Percentiles rank a stretch among this genome's conserved stretches.
These are phyloP conservation scores for Hypoxylon sp. DNA, from an alignment of 2,329 filamentous ascomycete genomes.

Conservation along the genomic window DNA sequence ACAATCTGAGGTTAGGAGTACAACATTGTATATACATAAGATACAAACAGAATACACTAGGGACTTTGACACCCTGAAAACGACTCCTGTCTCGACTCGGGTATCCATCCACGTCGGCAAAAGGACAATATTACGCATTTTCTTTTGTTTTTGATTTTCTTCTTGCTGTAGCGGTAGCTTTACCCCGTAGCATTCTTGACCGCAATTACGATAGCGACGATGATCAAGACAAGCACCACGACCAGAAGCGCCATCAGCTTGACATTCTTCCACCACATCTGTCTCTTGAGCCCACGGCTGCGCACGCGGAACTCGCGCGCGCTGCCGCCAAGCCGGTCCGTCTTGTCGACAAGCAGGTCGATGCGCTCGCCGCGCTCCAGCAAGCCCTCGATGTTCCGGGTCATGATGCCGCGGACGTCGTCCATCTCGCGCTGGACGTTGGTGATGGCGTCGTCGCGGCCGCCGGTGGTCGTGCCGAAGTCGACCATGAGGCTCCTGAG, in stretches of 20 bases:
- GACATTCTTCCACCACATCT: conserved; percentile 99
- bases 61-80: conserved; percentile 15
- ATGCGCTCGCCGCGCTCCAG: conserved; percentile 92
- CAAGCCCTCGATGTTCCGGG: conserved; percentile 89
- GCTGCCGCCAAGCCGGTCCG: conserved; percentile 86
- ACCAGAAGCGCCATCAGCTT: conserved; percentile 86
- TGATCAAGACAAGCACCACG: conserved; percentile 70
- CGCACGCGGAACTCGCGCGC: conserved; percentile 90
- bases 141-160: no score
- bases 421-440: conserved; percentile 92
- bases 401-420: conserved; percentile 92
- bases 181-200: conserved; percentile 54
- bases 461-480: conserved; percentile 79
- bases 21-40: conserved; percentile 38
- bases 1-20: conserved; percentile 17
- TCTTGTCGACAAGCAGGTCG: conserved; percentile 95
- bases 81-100: conserved; percentile 26
- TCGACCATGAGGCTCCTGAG: conserved; percentile 82
- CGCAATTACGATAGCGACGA: conserved; percentile 64
- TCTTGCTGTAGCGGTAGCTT: no score
- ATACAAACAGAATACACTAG: conserved; percentile 34
- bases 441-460: conserved; percentile 81
- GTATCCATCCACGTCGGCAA: conserved; percentile 34
- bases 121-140: conserved; percentile 16
- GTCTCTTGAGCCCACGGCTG: conserved; percentile 83